Base-by-base conservation (phyloP, 805 yeast species). In the Lachancea thermotolerans region DNA sequence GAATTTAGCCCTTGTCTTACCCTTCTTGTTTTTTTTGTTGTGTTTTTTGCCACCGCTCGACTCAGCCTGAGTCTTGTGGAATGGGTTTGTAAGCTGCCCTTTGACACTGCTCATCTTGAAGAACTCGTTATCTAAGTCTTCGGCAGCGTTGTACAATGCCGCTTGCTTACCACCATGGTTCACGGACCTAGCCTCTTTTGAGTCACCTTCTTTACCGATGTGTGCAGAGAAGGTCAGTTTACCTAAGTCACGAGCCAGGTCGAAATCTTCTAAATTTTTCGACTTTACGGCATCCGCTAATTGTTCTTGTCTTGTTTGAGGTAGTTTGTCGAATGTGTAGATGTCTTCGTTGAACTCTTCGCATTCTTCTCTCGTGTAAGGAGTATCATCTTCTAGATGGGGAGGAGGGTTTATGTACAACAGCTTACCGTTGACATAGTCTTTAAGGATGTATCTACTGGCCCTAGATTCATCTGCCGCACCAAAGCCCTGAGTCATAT, bases 401-500 rank as follows among this genome's bases (percentile, higher is more conserved):
- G 98, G 98, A 34, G 99, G 99, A 12, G 98, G 96, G 51, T 80
- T 82, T 35, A 86, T 82, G 60, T 75, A 90, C 39, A 88, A 70
- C 46, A 93, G 70, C 64, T 88, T 90, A 52, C 98, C 99, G 64
- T 78, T 86, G 25, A 95, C 97, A 57, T 89, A 93, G 65, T 93
- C 99, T 66, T 93, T 93, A 62, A 93, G 74, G 44, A 93, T 78
- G 55, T 86, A 85, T 64, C 99, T 77, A 35, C 96, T 81, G 11
- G 99, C 96, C 65, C 99, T 77, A 36, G 95, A 81, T 64, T 89
- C 95, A 71, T 93, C 99, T 2, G 99, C 98, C 54, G 88, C 79
- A 60, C 98, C 98, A 60, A 86, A 90, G 60, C 95, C 95, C 65
- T 95, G 97, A 0, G 96, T 85, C 95, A 88, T 90, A 64, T 79